Percentiles rank a stretch among this genome's conserved stretches.
Evolutionary conservation across 192 early-diverging fungal genomes (phyloP).

Genomic region (Pilaira anomala): DNA sequence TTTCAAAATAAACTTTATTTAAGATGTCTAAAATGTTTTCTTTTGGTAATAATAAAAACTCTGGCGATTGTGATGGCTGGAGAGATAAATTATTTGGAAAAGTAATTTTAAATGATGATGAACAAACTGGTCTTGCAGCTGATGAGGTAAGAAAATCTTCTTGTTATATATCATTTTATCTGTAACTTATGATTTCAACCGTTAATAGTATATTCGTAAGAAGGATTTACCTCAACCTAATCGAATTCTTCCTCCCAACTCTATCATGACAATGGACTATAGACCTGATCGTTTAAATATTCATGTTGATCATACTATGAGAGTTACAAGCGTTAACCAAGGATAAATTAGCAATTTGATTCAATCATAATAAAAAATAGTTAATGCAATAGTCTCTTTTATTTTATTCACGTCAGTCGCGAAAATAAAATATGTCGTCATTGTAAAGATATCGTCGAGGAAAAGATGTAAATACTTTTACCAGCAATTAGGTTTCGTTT

Average conservation of each 20-base stretch:
- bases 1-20: neutral
- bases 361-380: neutral
- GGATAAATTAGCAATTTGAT: constrained; percentile 25
- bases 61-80: constrained; percentile 18
- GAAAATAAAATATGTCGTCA: neutral
- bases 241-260: constrained; percentile 38
- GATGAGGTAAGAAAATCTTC: constrained; percentile 14
- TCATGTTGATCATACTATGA: constrained; percentile 31
- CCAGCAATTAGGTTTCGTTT: no score
- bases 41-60: neutral
- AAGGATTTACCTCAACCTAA: constrained; percentile 38
- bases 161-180: neutral
- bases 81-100: constrained; percentile 34
- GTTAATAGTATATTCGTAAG: constrained; percentile 33
- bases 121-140: neutral
- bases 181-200: neutral
- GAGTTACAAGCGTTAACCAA: constrained; percentile 39
- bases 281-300: constrained; percentile 45
- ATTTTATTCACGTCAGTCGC: neutral
- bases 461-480: no score
- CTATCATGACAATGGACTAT: constrained; percentile 48
- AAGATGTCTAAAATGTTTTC: neutral
- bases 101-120: constrained; percentile 18
- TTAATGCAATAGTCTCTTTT: neutral
- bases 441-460: no score